Conservation (phyloP, 805 yeast genomes). For the Yarrowia sp. region DNA sequence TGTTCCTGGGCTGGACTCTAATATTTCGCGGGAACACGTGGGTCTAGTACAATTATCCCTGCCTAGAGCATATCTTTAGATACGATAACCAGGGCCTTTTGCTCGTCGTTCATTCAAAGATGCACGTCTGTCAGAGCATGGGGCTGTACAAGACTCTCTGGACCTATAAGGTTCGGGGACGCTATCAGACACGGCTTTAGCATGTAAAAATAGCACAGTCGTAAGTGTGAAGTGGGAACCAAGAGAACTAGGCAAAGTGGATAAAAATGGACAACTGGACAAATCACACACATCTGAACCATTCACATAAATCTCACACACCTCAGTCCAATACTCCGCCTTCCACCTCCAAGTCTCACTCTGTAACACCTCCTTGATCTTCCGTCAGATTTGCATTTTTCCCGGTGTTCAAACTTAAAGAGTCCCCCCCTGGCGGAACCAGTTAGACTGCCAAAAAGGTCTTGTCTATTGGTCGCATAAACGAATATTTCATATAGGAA, state of each 20-base stretch:
- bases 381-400: slow-evolving; percentile 29
- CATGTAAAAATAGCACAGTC: slow-evolving; percentile 29
- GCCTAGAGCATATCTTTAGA: neutral
- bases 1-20: too few species aligned
- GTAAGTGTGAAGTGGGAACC: too few species aligned
- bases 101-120: neutral
- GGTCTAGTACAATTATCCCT: neutral
- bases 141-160: slow-evolving; percentile 30
- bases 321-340: too few species aligned
- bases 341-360: slow-evolving; percentile 2
- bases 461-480: neutral
- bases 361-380: slow-evolving; percentile 33
- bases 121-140: slow-evolving; percentile 29
- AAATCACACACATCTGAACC: too few species aligned
- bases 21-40: neutral
- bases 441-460: slow-evolving; percentile 22
- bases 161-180: neutral
- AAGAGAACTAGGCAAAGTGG: too few species aligned
- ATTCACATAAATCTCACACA: too few species aligned
- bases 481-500: neutral
- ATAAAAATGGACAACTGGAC: too few species aligned
- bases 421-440: slow-evolving; percentile 33
- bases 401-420: slow-evolving; percentile 7
- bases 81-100: neutral
- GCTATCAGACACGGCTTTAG: slow-evolving; percentile 36